A percentile compares a stretch with the other conserved stretches of the same genome.
phyloP scores from a whole-genome alignment of 306 rosid genomes.

The Rosa chinensis region DNA sequence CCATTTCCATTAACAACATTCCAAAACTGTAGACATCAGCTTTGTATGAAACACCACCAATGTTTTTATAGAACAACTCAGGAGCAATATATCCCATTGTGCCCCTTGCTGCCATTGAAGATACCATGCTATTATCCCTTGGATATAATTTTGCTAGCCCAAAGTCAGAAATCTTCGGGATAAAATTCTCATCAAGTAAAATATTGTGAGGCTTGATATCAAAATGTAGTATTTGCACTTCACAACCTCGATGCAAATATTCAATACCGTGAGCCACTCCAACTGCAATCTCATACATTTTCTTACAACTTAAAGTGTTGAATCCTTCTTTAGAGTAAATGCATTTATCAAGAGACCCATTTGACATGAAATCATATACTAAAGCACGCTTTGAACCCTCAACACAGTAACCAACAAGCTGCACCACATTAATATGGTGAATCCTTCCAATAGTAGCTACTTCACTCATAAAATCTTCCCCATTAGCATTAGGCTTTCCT shows the following conservation, averaged over 20 bases:
- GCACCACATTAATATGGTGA: slow-evolving; percentile 11
- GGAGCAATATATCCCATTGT: slow-evolving; percentile 13
- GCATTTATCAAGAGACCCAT: background rate
- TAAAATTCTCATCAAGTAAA: slow-evolving; percentile 6
- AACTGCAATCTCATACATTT: slow-evolving; percentile 2
- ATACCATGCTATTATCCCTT: background rate
- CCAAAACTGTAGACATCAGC: slow-evolving; percentile 15
- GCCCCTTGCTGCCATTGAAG: slow-evolving; percentile 8
- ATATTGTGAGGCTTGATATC: slow-evolving; percentile 14
- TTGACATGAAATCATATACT: background rate
- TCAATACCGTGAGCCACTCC: slow-evolving; percentile 16
- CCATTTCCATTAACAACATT: slow-evolving; percentile 10
- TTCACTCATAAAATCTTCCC: slow-evolving; percentile 1
- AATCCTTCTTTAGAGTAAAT: slow-evolving; percentile 6
- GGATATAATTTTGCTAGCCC: slow-evolving; percentile 10
- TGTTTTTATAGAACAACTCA: background rate
- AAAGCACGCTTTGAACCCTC: background rate
- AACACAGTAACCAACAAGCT: background rate
- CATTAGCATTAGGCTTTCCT: background rate
- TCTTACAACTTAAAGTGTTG: background rate
- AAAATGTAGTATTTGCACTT: slow-evolving; percentile 16
- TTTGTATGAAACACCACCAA: slow-evolving; percentile 1
- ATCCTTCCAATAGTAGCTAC: slow-evolving; percentile 10
- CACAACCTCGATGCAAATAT: slow-evolving; percentile 12
- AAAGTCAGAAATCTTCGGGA: slow-evolving; percentile 6